Base-by-base conservation (phyloP, 1,284 basidiomycete genomes). In the Coriolopsis trogii region DNA sequence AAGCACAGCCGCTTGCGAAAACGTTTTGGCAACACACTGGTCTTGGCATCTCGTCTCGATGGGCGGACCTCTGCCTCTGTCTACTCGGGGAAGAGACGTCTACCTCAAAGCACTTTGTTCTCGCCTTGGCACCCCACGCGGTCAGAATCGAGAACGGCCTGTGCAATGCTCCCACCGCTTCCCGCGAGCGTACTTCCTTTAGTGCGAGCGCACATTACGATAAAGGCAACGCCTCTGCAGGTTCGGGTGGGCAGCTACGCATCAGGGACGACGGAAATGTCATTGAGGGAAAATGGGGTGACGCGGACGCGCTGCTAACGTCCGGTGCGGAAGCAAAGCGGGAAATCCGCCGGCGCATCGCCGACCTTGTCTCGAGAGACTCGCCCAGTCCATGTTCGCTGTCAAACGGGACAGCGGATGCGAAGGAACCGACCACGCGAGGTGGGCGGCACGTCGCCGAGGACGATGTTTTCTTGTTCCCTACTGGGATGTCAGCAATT, bases 21-120 rank as follows among this genome's bases (percentile, higher is more conserved):
- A 82, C 93, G 66, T 98, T 95, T 69, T 98, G 96, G 95, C 95
- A 98, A 64, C 95, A 98, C 66, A 88, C 91, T 0, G 96, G 96
- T 0, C 76, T 91, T 57, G 95, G 95, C 0, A 88, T 99, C 44
- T 93, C 90, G 1, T 95, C 91, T 56, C 85, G 96, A 16, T 73
- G 90, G 29, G 95, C 95, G 1, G 93, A 96, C 50, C 77, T 85
- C 44, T 94, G 90, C 61, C 78, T 98, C 24, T 74, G 81, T 18
- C 75, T 91, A 62, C 75, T 94, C 6, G 70, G 73, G 3, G 73
- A 77, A 21, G 71, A 74, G 30, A 47, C 63, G 16, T 54, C 58
- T 18, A 54, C 66, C 24, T 51, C 63, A 16, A 60, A 70, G 16
- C 50, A 58, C n/a, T 51, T 68, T 8, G 57, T 63, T 10, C 66